phyloP scores from a whole-genome alignment of 1,139 yeast genomes.

The Yamadazyma pseudoaaseri region DNA sequence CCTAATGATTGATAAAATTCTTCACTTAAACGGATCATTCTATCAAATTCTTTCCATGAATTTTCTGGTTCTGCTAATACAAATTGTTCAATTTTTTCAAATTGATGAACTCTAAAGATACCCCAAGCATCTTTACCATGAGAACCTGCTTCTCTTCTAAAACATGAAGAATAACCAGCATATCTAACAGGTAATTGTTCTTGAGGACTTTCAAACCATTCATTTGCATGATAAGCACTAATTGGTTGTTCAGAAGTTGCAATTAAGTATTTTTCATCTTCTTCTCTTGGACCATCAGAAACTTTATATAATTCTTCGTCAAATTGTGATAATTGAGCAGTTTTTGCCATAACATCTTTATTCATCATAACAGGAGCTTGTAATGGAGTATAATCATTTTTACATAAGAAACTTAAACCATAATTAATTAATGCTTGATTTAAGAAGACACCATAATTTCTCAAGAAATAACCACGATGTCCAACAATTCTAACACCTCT shows the following conservation, averaged over 20 bases:
- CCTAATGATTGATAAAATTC: constrained; percentile 91
- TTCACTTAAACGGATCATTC: constrained; percentile 89
- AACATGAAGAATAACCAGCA: constrained; percentile 98
- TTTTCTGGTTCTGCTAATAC: constrained; percentile 95
- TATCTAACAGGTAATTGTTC: constrained; percentile 95
- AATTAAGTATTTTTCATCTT: constrained; percentile 94
- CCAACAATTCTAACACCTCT: constrained; percentile 98
- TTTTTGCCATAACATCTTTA: constrained; percentile 98
- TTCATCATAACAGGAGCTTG: constrained; percentile 99
- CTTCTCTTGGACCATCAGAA: constrained; percentile 66
- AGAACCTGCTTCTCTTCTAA: constrained; percentile 99
- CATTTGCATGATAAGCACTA: constrained; percentile 95
- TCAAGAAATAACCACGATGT: constrained; percentile 96
- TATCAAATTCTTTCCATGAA: constrained; percentile 96
- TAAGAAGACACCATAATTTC: constrained; percentile 93
- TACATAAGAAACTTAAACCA: constrained; percentile 81
- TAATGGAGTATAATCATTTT: constrained; percentile 80
- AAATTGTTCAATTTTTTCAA: constrained; percentile 97
- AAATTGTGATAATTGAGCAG: constrained; percentile 96
- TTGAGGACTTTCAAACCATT: constrained; percentile 97
- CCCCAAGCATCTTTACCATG: constrained; percentile 99
- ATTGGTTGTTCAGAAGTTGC: constrained; percentile 99
- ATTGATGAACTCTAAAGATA: constrained; percentile 97
- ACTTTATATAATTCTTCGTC: constrained; percentile 98
- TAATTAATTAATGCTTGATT: constrained; percentile 98